Conservation (phyloP, 1,139 yeast genomes). For the Magnusiomyces magnusii region DNA sequence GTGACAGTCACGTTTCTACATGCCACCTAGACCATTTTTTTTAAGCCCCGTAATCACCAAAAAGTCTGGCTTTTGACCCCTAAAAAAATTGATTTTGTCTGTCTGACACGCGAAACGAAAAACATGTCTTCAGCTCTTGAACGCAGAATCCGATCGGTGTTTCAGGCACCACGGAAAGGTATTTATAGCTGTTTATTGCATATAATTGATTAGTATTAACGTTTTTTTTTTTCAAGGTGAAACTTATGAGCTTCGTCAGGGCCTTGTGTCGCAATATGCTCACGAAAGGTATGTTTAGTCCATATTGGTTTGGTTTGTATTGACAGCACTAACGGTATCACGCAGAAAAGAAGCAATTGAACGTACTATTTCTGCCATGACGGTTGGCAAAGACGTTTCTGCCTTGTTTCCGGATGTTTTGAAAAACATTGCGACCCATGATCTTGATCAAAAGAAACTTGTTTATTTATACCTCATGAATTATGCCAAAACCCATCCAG, state of each 20-base stretch:
- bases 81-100: too few relatives aligned
- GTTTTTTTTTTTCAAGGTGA: constrained; percentile 44
- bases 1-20: too few relatives aligned
- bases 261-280: constrained; percentile 91
- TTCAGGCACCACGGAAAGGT: constrained; percentile 53
- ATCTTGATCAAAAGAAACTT: constrained; percentile 91
- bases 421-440: constrained; percentile 95
- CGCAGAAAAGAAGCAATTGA: constrained; percentile 87
- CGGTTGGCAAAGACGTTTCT: constrained; percentile 96
- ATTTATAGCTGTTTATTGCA: constrained; percentile 2
- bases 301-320: too few relatives aligned
- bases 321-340: background rate
- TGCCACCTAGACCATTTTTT: too few relatives aligned
- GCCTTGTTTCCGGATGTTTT: constrained; percentile 91
- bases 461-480: constrained; percentile 94
- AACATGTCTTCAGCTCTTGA: constrained; percentile 30
- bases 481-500: constrained; percentile 95
- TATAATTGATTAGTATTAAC: background rate
- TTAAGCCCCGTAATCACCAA: too few relatives aligned
- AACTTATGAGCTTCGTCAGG: constrained; percentile 79
- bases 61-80: too few relatives aligned
- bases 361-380: constrained; percentile 97
- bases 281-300: constrained; percentile 30
- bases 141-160: constrained; percentile 45
- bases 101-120: too few relatives aligned